Base-by-base conservation (phyloP, 2,329 filamentous ascomycete genomes). In the Xylaria sp. region DNA sequence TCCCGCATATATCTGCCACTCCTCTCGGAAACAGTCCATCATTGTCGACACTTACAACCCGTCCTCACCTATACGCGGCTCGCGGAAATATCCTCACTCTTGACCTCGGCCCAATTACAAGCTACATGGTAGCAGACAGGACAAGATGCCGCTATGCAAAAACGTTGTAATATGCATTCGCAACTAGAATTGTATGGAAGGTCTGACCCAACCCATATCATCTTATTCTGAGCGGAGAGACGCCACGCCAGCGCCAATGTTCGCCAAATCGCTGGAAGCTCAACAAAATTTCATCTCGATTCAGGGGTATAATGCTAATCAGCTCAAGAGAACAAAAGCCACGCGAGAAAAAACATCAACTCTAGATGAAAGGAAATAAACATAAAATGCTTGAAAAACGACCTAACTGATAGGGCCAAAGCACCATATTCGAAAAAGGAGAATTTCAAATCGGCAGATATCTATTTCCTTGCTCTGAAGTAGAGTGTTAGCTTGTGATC, bases 291-390 rank as follows among this genome's bases (percentile, higher is more conserved):
- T 58, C 61, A 61, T 67, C 63, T 68, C 59, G 63, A 66, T 57
- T 66, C 63, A 59, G 66, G 65, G 69, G 69, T 71, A 71, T 71
- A 70, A 70, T 70, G 68, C 66, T 68, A 62, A 68, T 66, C 64
- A 69, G 62, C 63, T 65, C 59, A 62, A 30, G 54, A 60, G 53
- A 58, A 59, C 19, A 47, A 56, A 60, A 66, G 44, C 59, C 54
- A 63, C 64, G 58, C 58, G 57, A 60, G 59, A 64, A 66, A 66
- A 63, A 61, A 54, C 39, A 60, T 61, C 54, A 60, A 56, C 53
- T 62, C 58, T 64, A 65, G 55, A 59, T 58, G 52, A 59, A 58
- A 13, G 48, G 54, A 46, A 59, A 61, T 58, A 30, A 56, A 57
- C 47, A 57, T 54, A 49, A 50, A 57, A 56, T 59, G 53, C 52